These are phyloP conservation scores for Thyridium curvatum DNA, from an alignment of 2,329 filamentous ascomycete species.

Conservation along the genomic window DNA sequence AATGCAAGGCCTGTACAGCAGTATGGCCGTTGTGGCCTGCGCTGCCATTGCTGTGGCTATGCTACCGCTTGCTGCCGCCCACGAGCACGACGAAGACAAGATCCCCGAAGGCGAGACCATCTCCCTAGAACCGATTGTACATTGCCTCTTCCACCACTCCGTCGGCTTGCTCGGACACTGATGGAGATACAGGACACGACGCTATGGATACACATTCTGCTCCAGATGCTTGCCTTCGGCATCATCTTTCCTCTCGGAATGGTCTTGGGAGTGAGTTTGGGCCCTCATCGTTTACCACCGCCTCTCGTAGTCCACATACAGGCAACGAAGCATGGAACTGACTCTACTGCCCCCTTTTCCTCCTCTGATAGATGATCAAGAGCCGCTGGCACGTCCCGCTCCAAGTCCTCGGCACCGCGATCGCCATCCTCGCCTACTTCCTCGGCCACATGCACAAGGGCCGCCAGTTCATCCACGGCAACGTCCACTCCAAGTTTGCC, in stretches of 20 bases:
- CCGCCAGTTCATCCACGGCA: slow-evolving; percentile 68
- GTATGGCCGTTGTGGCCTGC: no score
- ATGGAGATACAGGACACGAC: slow-evolving; percentile 57
- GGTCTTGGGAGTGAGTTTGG: slow-evolving; percentile 73
- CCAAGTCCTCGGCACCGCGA: slow-evolving; percentile 66
- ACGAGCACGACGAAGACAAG: slow-evolving; percentile 44
- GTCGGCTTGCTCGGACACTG: slow-evolving; percentile 3
- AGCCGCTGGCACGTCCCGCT: slow-evolving; percentile 92
- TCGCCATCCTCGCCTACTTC: slow-evolving; percentile 82
- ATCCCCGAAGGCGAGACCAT: slow-evolving; percentile 65
- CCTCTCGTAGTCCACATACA: neutral
- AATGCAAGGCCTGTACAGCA: no score
- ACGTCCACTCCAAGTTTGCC: slow-evolving; percentile 78
- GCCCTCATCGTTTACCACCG: neutral
- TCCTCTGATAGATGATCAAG: slow-evolving; percentile 62
- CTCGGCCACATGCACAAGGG: slow-evolving; percentile 88
- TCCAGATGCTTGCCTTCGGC: slow-evolving; percentile 84
- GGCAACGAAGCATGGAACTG: neutral
- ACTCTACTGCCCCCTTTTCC: neutral
- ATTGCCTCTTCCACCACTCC: neutral
- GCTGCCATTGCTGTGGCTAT: neutral
- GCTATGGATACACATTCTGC: slow-evolving; percentile 89
- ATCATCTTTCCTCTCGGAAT: slow-evolving; percentile 91
- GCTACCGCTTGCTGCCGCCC: slow-evolving; percentile 20
- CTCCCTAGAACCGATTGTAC: slow-evolving; percentile 56